Conservation (phyloP, 2,329 filamentous ascomycete genomes). For the Calonectria pauciramosa region DNA sequence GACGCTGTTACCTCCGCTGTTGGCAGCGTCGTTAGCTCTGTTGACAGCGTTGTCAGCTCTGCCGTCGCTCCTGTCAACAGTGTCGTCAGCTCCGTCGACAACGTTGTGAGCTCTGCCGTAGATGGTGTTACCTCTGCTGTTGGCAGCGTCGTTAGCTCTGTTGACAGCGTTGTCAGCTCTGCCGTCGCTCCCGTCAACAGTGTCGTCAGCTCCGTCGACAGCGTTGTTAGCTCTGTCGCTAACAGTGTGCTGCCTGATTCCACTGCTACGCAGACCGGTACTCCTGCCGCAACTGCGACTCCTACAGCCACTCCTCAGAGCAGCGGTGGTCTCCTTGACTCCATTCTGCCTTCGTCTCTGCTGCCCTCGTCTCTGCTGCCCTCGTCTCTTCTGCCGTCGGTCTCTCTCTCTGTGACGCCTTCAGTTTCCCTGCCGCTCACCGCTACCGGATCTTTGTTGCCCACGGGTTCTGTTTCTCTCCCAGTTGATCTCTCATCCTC, state of each 20-base stretch:
- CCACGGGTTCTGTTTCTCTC: not conserved
- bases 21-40: constrained; percentile 1
- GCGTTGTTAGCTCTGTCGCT: not conserved
- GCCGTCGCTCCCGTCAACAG: not conserved
- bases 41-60: not conserved
- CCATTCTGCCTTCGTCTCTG: not conserved
- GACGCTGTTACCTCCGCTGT: constrained; percentile 31
- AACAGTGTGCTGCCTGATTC: not conserved
- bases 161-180: not conserved
- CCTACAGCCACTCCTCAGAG: not conserved
- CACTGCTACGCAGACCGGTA: not conserved
- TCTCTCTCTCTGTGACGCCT: not conserved
- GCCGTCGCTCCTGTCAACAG: constrained; percentile 20
- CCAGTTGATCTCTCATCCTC: constrained; percentile 7
- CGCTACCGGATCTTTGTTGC: not conserved
- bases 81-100: constrained; percentile 20
- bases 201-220: constrained; percentile 12
- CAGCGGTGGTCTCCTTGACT: not conserved
- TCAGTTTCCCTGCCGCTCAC: not conserved
- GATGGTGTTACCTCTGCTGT: constrained; percentile 23
- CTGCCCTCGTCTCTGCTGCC: not conserved
- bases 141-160: constrained; percentile 10
- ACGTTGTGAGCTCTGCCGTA: constrained; percentile 36
- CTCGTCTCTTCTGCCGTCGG: too few species aligned
- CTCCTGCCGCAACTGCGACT: not conserved